Conservation (phyloP, 192 early-diverging fungal species). For the Geosiphon pyriformis region DNA sequence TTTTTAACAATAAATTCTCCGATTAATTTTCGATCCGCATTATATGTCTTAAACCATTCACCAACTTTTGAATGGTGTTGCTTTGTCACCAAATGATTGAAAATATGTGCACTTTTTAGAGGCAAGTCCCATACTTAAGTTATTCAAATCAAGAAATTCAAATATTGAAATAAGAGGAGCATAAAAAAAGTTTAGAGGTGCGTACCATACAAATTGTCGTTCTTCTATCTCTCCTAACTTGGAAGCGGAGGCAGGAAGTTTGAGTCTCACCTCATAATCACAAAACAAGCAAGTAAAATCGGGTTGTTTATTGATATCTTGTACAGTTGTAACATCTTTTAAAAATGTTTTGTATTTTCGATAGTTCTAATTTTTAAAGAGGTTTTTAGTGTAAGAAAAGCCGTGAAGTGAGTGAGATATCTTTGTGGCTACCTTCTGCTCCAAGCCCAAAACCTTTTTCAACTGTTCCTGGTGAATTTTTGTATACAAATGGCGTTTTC, state of each 20-base stretch:
- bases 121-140: not conserved
- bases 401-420: not conserved
- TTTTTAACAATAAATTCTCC: not conserved
- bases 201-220: not conserved
- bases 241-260: too few species aligned
- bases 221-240: conserved; percentile 1
- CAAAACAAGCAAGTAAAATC: not conserved
- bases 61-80: not conserved
- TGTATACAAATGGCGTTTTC: not conserved
- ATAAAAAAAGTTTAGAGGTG: not conserved
- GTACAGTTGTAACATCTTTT: not conserved
- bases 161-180: not conserved
- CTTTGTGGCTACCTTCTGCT: not conserved
- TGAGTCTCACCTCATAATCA: not conserved
- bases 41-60: not conserved
- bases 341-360: conserved; percentile 2
- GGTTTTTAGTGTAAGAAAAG: not conserved
- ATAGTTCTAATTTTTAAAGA: not conserved
- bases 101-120: not conserved
- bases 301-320: conserved; percentile 2
- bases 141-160: not conserved
- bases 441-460: not conserved
- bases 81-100: not conserved
- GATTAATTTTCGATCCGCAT: not conserved
- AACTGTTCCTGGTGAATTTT: not conserved